phyloP scores from a whole-genome alignment of 169 alveolate species.

The Plasmodium adleri region DNA sequence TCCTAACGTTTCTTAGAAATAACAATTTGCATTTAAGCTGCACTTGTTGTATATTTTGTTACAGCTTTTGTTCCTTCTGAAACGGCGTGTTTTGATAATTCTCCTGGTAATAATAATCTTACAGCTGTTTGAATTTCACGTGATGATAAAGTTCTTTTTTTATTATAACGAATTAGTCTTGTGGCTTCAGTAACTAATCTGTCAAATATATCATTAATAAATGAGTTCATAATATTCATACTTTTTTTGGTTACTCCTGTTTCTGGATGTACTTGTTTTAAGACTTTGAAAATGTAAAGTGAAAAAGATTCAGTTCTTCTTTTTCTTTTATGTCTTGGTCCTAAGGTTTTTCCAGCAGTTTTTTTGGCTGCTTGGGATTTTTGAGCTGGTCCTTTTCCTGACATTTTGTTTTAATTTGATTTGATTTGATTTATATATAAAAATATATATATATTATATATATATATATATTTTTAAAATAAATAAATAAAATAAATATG shows the following conservation, averaged over 20 bases:
- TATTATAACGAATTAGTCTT: conserved; percentile 96
- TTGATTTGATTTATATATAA: neutral
- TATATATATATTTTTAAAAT: conserved; percentile 38
- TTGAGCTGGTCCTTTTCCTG: conserved; percentile 92
- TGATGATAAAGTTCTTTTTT: conserved; percentile 97
- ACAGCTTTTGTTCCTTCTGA: conserved; percentile 99
- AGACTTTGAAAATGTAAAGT: conserved; percentile 98
- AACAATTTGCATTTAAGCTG: conserved; percentile 78
- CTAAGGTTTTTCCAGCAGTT: conserved; percentile 92
- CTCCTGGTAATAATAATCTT: conserved; percentile 99
- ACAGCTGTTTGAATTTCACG: conserved; percentile 99
- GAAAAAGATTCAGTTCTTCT: conserved; percentile 97
- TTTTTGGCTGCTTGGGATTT: conserved; percentile 92
- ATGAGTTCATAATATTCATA: conserved; percentile 99
- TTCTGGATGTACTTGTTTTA: conserved; percentile 99
- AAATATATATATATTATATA: neutral
- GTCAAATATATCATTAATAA: conserved; percentile 97
- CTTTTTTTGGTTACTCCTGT: conserved; percentile 98
- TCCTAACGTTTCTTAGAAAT: too few species aligned
- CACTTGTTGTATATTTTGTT: conserved; percentile 96
- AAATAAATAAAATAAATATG: conserved; percentile 14
- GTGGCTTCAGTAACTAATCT: conserved; percentile 97
- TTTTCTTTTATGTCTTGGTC: conserved; percentile 92
- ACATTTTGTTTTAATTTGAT: conserved; percentile 81
- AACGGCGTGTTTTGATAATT: conserved; percentile 99